Percentiles rank a stretch among this genome's conserved stretches.
phyloP scores from a whole-genome alignment of 495 filamentous ascomycete genomes.

The Penicillium simplicissimum region DNA sequence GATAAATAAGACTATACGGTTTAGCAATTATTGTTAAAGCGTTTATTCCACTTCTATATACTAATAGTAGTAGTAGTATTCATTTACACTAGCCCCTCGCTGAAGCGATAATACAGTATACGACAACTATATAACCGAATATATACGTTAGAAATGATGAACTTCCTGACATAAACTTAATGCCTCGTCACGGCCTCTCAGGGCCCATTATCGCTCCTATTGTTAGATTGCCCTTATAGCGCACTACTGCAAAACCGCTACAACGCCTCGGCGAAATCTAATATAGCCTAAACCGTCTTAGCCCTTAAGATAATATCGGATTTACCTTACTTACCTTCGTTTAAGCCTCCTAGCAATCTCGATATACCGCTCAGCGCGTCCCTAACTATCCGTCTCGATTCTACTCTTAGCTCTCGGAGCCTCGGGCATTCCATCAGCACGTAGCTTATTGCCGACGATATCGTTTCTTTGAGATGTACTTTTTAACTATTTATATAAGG shows the following conservation, averaged over 20 bases:
- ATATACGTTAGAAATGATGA: neutral
- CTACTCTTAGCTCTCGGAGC: constrained; percentile 11
- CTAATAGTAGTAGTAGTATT: no score
- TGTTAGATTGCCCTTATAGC: constrained; percentile 31
- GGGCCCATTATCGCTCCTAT: constrained; percentile 34
- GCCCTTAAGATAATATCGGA: constrained; percentile 21
- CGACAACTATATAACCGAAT: neutral
- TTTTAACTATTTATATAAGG: no score
- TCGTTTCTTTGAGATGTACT: no score
- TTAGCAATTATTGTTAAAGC: no score
- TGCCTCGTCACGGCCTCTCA: constrained; percentile 32
- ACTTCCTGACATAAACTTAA: constrained; percentile 19
- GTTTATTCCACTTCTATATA: no score
- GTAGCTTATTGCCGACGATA: no score
- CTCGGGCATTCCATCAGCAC: constrained; percentile 21
- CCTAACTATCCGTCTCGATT: constrained; percentile 20
- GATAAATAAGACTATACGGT: no score
- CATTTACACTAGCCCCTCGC: no score
- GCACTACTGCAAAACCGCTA: constrained; percentile 33
- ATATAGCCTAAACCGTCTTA: constrained; percentile 25
- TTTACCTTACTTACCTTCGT: constrained; percentile 30
- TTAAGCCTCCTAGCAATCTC: constrained; percentile 28
- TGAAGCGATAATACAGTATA: no score
- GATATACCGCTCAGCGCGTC: constrained; percentile 29
- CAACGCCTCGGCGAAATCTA: constrained; percentile 36